These are phyloP conservation scores for Pythium aphanidermatum DNA, from an alignment of 352 stramenopile species.

Conservation along the genomic window DNA sequence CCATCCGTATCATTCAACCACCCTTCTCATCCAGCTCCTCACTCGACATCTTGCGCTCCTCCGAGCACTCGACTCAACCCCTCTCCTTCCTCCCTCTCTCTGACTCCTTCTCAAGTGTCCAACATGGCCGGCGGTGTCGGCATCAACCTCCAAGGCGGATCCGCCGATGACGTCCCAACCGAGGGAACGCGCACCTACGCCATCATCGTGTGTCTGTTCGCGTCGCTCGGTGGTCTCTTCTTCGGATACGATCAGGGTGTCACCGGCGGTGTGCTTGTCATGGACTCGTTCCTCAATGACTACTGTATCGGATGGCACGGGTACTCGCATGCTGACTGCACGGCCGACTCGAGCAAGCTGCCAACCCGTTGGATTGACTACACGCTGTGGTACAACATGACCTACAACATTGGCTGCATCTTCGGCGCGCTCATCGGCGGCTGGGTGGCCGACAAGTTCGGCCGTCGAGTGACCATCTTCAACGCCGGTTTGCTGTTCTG, in stretches of 20 bases:
- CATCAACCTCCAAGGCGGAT: slow-evolving; percentile 1
- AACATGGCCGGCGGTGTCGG: slow-evolving; percentile 10
- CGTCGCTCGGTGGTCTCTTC: slow-evolving; percentile 22
- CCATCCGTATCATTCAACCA: no score
- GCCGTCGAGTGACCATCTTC: slow-evolving; percentile 13
- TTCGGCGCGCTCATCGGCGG: slow-evolving; percentile 14
- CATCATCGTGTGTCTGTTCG: slow-evolving; percentile 19
- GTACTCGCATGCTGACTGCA: slow-evolving; percentile 12
- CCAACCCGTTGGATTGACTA: slow-evolving; percentile 19
- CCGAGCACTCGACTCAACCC: no score
- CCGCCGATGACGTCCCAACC: slow-evolving; percentile 11
- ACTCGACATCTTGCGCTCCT: no score
- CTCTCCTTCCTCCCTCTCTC: no score
- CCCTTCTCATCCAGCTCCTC: no score
- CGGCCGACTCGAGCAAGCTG: slow-evolving; percentile 6
- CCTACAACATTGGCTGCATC: slow-evolving; percentile 20
- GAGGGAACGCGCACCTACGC: slow-evolving; percentile 20
- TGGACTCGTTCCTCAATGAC: slow-evolving; percentile 18
- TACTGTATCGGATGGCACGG: slow-evolving; percentile 17
- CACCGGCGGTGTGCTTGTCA: slow-evolving; percentile 20
- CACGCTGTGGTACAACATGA: slow-evolving; percentile 18
- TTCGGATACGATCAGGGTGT: slow-evolving; percentile 22
- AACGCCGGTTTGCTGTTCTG: slow-evolving; percentile 10
- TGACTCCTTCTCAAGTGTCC: no score
- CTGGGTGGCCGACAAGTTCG: slow-evolving; percentile 15